phyloP scores from a whole-genome alignment of 1,284 basidiomycete species.

The Sphaerobolus stellatus region DNA sequence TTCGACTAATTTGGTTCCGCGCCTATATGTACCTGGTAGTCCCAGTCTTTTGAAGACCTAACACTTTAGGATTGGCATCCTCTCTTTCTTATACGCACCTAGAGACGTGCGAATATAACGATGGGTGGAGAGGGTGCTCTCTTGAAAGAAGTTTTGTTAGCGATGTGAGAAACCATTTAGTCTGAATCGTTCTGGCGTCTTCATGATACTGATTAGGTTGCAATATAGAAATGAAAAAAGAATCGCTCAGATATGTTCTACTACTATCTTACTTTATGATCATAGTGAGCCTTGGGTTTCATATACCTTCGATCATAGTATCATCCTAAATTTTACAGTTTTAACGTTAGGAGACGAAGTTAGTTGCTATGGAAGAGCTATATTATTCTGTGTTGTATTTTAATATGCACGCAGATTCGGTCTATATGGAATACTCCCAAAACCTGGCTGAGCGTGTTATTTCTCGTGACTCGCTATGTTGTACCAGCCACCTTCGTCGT shows the following conservation, averaged over 20 bases:
- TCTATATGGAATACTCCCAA: not conserved
- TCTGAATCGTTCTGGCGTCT: too few relatives aligned
- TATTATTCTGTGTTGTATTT: not conserved
- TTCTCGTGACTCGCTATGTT: constrained; percentile 1
- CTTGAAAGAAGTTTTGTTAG: not conserved
- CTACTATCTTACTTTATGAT: not conserved
- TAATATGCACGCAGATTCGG: not conserved
- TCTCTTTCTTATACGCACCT: too few relatives aligned
- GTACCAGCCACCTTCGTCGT: not conserved
- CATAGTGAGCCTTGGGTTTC: not conserved
- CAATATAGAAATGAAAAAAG: not conserved
- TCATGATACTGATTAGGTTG: too few relatives aligned
- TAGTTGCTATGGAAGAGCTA: not conserved
- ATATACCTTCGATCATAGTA: not conserved
- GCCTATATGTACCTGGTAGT: too few relatives aligned
- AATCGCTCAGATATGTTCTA: not conserved
- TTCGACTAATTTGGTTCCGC: too few relatives aligned
- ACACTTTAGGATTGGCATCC: too few relatives aligned
- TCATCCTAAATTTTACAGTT: not conserved
- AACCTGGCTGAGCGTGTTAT: not conserved
- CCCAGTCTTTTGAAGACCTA: too few relatives aligned
- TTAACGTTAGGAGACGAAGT: constrained; percentile 3
- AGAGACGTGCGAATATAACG: too few relatives aligned
- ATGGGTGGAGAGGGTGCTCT: not conserved
- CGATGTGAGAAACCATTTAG: not conserved